These are phyloP conservation scores for Funneliformis caledonium DNA, from an alignment of 371 early-diverging fungal species.

Conservation along the genomic window DNA sequence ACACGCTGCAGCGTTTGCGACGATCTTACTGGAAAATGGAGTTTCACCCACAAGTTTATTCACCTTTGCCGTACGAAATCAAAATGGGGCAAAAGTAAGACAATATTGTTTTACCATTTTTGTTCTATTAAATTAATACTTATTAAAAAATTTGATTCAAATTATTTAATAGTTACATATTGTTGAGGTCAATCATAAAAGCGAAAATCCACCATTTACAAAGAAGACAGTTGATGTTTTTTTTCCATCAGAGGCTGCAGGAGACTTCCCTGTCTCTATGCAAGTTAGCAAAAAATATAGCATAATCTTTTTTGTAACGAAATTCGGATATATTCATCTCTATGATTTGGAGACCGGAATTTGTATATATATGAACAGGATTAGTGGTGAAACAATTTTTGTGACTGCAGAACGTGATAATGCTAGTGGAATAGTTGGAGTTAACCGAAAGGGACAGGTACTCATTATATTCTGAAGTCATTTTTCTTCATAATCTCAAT, in stretches of 20 bases:
- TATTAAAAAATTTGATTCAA: background rate
- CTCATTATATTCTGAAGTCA: constrained; percentile 6
- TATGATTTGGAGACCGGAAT: constrained; percentile 94
- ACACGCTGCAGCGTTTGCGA: constrained; percentile 95
- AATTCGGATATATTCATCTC: constrained; percentile 96
- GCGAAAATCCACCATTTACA: constrained; percentile 86
- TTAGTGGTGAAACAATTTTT: constrained; percentile 96
- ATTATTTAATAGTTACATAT: constrained; percentile 77
- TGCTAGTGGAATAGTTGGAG: constrained; percentile 89
- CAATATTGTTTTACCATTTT: background rate
- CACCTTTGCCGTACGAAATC: constrained; percentile 88
- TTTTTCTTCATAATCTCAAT: background rate
- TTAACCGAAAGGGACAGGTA: constrained; percentile 96
- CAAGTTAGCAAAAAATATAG: constrained; percentile 92
- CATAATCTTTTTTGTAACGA: constrained; percentile 93
- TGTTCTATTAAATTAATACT: background rate
- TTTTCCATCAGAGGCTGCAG: constrained; percentile 93
- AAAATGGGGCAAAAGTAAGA: constrained; percentile 81
- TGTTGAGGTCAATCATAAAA: constrained; percentile 95
- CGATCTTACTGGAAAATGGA: constrained; percentile 80
- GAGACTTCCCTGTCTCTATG: constrained; percentile 97
- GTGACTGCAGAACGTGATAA: constrained; percentile 91
- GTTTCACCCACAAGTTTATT: constrained; percentile 85
- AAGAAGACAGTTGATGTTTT: constrained; percentile 93
- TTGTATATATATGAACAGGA: constrained; percentile 95